Evolutionary conservation across 129 eudicot genomes (phyloP).

Genomic region (Flaveria brownii): DNA sequence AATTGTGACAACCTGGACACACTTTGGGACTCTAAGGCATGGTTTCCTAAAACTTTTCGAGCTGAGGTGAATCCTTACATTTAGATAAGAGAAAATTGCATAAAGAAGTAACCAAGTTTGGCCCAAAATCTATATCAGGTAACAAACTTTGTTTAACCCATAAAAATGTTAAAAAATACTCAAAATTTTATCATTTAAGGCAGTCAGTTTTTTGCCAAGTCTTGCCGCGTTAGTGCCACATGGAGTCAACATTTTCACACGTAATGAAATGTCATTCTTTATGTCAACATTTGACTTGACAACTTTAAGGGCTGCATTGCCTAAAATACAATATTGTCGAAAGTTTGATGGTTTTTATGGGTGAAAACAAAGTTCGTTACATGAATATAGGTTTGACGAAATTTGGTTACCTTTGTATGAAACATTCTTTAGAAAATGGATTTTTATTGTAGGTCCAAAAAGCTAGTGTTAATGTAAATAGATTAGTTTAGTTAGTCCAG

Average conservation of each 20-base stretch:
- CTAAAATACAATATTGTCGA: not conserved
- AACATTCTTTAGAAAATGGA: constrained; percentile 3
- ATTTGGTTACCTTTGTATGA: not conserved
- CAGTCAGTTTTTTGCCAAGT: not conserved
- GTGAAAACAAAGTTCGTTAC: not conserved
- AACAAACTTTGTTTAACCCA: not conserved
- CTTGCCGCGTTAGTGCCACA: not conserved
- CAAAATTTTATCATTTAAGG: not conserved
- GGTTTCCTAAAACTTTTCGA: constrained; percentile 86
- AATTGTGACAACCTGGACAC: constrained; percentile 89
- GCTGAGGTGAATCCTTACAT: constrained; percentile 67
- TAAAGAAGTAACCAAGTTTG: constrained; percentile 1
- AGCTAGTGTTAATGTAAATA: too few species aligned
- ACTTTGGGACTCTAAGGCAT: constrained; percentile 88
- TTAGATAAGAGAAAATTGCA: not conserved
- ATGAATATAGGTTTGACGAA: not conserved
- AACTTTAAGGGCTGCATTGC: not conserved
- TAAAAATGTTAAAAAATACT: not conserved
- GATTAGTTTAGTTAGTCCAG: too few species aligned
- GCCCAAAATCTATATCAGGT: not conserved
- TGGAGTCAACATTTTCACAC: not conserved
- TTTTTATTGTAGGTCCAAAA: not conserved
- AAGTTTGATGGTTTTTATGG: not conserved
- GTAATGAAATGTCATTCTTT: not conserved
- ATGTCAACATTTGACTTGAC: not conserved